Evolutionary conservation across 345 rosid species (phyloP).

Genomic region (Triadica sebifera): DNA sequence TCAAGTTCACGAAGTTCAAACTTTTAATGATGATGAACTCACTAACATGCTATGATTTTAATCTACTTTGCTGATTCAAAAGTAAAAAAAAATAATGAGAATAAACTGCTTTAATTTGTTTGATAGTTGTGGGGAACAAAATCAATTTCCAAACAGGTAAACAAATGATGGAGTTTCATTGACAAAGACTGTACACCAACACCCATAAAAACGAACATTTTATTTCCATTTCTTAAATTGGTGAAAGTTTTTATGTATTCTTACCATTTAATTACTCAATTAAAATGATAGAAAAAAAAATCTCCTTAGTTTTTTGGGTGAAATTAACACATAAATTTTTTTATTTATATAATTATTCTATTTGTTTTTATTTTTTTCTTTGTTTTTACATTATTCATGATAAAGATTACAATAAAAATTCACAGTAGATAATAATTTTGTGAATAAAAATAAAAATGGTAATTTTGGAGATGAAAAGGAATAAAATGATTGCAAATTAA

Average conservation of each 20-base stretch:
- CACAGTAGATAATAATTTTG: no score
- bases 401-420: no score
- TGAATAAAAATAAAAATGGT: no score
- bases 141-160: slow-evolving; percentile 84
- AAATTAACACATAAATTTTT: no score
- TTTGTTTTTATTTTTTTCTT: no score
- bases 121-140: slow-evolving; percentile 79
- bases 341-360: no score
- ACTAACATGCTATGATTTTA: slow-evolving; percentile 70
- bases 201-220: slow-evolving; percentile 17
- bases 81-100: slow-evolving; percentile 62
- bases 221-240: neutral
- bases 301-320: no score
- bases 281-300: no score
- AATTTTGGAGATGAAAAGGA: no score
- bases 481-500: no score
- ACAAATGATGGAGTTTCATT: slow-evolving; percentile 54
- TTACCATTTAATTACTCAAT: no score
- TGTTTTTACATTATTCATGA: no score
- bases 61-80: slow-evolving; percentile 66
- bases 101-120: slow-evolving; percentile 47
- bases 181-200: slow-evolving; percentile 55
- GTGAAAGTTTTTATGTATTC: neutral
- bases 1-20: slow-evolving; percentile 50
- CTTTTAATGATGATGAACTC: slow-evolving; percentile 74